These are phyloP conservation scores for Gonium pectorale DNA, from an alignment of 139 green algal genomes.

Conservation along the genomic window DNA sequence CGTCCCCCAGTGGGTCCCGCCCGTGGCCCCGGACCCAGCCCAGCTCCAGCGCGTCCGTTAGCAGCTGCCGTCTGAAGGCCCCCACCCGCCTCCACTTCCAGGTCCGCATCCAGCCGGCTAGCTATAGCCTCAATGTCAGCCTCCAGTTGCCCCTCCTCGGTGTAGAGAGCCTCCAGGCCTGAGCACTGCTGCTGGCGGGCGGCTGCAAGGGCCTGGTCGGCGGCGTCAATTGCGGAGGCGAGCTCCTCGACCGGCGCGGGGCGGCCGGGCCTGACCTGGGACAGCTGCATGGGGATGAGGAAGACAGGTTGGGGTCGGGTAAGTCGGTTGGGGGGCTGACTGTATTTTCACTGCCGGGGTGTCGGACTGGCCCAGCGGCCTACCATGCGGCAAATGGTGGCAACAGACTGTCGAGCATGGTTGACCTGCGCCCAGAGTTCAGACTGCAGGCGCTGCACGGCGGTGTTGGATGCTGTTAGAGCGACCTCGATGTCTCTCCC, in stretches of 20 bases:
- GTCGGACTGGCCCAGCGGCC: not conserved
- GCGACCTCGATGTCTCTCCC: not conserved
- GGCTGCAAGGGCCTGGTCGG: not conserved
- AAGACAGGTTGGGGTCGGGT: not conserved
- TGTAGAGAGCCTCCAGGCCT: slow-evolving; percentile 34
- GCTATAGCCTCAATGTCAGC: slow-evolving; percentile 32
- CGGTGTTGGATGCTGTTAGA: not conserved
- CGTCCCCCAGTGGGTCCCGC: not conserved
- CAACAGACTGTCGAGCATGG: not conserved
- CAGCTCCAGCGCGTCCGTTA: not conserved
- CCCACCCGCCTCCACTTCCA: not conserved
- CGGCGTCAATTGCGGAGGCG: slow-evolving; percentile 19
- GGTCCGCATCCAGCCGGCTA: slow-evolving; percentile 19
- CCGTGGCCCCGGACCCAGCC: not conserved
- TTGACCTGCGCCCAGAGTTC: slow-evolving; percentile 4
- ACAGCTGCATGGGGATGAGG: slow-evolving; percentile 12
- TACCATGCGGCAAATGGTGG: not conserved
- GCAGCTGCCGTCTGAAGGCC: not conserved
- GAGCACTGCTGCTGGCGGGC: slow-evolving; percentile 23
- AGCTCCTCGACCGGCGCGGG: slow-evolving; percentile 20
- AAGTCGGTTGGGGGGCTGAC: not conserved
- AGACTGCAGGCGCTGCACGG: not conserved
- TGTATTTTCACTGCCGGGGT: not conserved
- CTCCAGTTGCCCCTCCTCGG: slow-evolving; percentile 31
- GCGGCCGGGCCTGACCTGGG: not conserved